Evolutionary conservation across 1,284 basidiomycete species (phyloP).

Genomic region (Sphagnurus paluster): DNA sequence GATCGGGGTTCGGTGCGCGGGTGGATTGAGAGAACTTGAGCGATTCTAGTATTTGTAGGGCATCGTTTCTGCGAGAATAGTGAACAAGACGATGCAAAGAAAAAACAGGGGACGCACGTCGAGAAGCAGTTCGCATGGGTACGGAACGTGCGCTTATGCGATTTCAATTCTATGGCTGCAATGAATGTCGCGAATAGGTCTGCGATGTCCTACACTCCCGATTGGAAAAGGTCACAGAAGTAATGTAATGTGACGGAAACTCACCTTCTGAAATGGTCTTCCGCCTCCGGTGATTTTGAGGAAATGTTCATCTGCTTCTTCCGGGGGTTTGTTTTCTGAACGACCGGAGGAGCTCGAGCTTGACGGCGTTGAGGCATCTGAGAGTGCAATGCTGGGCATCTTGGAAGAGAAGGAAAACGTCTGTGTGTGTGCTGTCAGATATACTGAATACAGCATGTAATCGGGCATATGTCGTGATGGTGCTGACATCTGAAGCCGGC

Average conservation of each 20-base stretch:
- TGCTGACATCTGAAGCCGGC: too few relatives aligned
- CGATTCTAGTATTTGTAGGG: slow-evolving; percentile 9
- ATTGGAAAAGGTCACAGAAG: slow-evolving; percentile 1
- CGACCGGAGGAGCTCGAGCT: too few relatives aligned
- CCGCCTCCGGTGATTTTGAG: slow-evolving; percentile 15
- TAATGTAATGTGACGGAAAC: neutral
- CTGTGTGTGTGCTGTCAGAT: too few relatives aligned
- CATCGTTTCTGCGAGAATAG: slow-evolving; percentile 13
- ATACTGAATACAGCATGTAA: too few relatives aligned
- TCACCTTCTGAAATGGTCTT: slow-evolving; percentile 17
- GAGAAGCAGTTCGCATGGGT: slow-evolving; percentile 13
- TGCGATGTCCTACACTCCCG: slow-evolving; percentile 8
- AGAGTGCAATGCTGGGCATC: neutral
- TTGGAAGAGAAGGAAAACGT: too few relatives aligned
- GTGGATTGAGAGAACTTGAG: slow-evolving; percentile 19
- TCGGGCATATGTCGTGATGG: slow-evolving; percentile 8
- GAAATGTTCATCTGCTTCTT: slow-evolving; percentile 6
- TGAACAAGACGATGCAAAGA: neutral
- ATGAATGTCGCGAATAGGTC: slow-evolving; percentile 18
- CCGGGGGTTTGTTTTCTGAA: too few relatives aligned
- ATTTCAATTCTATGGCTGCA: slow-evolving; percentile 13
- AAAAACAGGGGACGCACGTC: slow-evolving; percentile 7
- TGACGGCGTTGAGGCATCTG: neutral
- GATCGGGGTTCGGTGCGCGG: slow-evolving; percentile 11
- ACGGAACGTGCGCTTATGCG: slow-evolving; percentile 13